These are phyloP conservation scores for Penicillium vulpinum DNA, from an alignment of 2,329 filamentous ascomycete genomes.

Conservation along the genomic window DNA sequence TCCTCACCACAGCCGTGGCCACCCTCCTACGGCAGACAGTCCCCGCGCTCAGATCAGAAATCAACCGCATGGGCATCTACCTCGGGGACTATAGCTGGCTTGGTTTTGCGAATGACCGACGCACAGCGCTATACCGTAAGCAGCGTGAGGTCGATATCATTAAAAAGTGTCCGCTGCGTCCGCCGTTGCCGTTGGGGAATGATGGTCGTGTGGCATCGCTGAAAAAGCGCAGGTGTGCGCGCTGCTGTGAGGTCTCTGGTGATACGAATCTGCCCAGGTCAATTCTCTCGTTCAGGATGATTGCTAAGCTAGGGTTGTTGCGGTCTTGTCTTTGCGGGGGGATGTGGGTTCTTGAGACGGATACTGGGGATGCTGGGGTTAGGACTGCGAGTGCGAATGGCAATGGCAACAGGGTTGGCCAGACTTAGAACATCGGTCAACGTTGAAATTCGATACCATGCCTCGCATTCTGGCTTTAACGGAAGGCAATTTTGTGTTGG, in stretches of 20 bases:
- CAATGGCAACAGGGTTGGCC: not conserved
- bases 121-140: slow-evolving; percentile 61
- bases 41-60: slow-evolving; percentile 57
- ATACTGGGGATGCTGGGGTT: slow-evolving; percentile 4
- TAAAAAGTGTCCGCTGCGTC: slow-evolving; percentile 48
- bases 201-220: slow-evolving; percentile 9
- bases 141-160: slow-evolving; percentile 60
- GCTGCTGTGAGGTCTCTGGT: slow-evolving; percentile 67
- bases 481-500: not conserved
- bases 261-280: slow-evolving; percentile 51
- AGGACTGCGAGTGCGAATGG: not conserved
- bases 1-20: slow-evolving; percentile 51
- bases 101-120: slow-evolving; percentile 61
- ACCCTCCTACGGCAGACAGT: slow-evolving; percentile 54
- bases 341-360: slow-evolving; percentile 40
- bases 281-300: slow-evolving; percentile 37
- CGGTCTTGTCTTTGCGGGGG: slow-evolving; percentile 44
- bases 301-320: slow-evolving; percentile 39
- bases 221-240: slow-evolving; percentile 53
- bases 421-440: not conserved
- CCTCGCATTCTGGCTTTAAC: not conserved
- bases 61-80: slow-evolving; percentile 68
- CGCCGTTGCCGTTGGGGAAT: slow-evolving; percentile 11
- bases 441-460: not conserved
- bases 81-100: slow-evolving; percentile 71